Conservation (phyloP, 768 basidiomycete species). For the Tricholoma sp. region DNA sequence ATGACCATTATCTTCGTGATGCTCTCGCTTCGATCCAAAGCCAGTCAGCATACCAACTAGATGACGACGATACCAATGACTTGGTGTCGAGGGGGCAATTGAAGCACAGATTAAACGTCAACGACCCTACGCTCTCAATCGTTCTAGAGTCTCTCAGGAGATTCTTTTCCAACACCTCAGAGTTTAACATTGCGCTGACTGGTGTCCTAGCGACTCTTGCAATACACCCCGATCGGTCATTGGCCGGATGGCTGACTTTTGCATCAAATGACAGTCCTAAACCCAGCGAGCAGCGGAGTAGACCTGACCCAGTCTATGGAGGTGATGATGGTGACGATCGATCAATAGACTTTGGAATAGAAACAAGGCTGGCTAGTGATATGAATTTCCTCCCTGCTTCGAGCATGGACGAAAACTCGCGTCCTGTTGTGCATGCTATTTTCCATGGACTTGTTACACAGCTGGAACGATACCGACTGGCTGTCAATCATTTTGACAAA, state of each 20-base stretch:
- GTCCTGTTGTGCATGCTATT: slow-evolving; percentile 77
- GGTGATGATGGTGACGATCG: slow-evolving; percentile 70
- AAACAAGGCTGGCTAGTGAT: slow-evolving; percentile 56
- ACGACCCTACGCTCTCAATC: slow-evolving; percentile 68
- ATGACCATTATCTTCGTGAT: slow-evolving; percentile 78
- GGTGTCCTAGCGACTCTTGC: slow-evolving; percentile 77
- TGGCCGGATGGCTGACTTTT: slow-evolving; percentile 88
- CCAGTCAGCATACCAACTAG: slow-evolving; percentile 52
- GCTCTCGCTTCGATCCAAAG: slow-evolving; percentile 63
- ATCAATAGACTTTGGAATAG: slow-evolving; percentile 73
- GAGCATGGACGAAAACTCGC: slow-evolving; percentile 63
- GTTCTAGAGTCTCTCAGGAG: slow-evolving; percentile 65
- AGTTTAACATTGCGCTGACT: slow-evolving; percentile 85
- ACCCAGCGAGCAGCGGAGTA: slow-evolving; percentile 8
- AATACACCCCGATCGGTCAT: slow-evolving; percentile 77
- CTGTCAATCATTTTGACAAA: slow-evolving; percentile 77
- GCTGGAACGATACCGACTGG: slow-evolving; percentile 71
- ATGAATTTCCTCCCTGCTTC: slow-evolving; percentile 57
- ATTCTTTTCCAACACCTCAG: slow-evolving; percentile 84
- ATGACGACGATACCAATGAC: slow-evolving; percentile 34
- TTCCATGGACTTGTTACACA: slow-evolving; percentile 77
- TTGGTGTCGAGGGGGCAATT: slow-evolving; percentile 35
- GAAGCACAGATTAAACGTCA: slow-evolving; percentile 75
- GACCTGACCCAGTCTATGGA: slow-evolving; percentile 14
- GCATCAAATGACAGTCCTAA: slow-evolving; percentile 36